A percentile compares a stretch with the other conserved stretches of the same genome.
Conservation (phyloP, 371 early-diverging fungal genomes). For the Mucor lusitanicus region DNA sequence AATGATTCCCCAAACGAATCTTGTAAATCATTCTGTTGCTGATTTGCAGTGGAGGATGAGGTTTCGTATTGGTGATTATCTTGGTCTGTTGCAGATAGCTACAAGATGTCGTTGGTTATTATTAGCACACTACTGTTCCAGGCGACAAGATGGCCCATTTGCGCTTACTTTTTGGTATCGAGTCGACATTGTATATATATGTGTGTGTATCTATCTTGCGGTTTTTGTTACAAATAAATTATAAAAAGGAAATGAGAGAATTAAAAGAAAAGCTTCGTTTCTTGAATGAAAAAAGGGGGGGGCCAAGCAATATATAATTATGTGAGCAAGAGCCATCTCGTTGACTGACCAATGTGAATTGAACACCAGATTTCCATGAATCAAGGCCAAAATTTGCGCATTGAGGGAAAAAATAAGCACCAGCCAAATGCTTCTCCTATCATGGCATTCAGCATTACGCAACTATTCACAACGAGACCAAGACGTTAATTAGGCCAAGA, state of each 20-base stretch:
- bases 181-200: conserved; percentile 3
- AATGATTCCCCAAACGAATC: conserved; percentile 25
- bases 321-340: not conserved
- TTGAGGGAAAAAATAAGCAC: not conserved
- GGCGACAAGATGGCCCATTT: not conserved
- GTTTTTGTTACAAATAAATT: not conserved
- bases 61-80: not conserved
- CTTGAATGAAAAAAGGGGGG: not conserved
- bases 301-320: not conserved
- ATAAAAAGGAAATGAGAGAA: not conserved
- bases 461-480: not conserved
- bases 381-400: not conserved
- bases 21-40: conserved; percentile 25
- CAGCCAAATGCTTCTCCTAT: not conserved
- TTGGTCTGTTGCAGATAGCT: not conserved
- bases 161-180: conserved; percentile 22
- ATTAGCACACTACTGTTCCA: not conserved
- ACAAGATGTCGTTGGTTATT: not conserved
- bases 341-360: not conserved
- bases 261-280: not conserved
- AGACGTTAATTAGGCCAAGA: not conserved
- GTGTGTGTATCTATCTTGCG: too few relatives aligned
- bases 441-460: not conserved
- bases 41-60: conserved; percentile 1
- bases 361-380: not conserved